Conservation (phyloP, 1,284 basidiomycete genomes). For the Pterula multifida region DNA sequence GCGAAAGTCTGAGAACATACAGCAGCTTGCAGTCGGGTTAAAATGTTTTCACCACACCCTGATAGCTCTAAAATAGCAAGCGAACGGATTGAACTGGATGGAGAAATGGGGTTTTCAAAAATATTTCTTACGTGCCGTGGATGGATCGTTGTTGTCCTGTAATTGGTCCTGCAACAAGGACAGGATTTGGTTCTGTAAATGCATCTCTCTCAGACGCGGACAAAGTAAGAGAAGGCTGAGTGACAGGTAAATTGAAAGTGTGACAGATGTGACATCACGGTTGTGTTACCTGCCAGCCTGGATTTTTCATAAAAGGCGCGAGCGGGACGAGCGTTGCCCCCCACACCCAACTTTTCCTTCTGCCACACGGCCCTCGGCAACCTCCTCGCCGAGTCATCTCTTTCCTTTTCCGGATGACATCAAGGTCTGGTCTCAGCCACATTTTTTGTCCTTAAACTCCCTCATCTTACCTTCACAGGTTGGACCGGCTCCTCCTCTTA, state of each 20-base stretch:
- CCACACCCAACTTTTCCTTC: conserved; percentile 21
- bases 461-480: conserved; percentile 34
- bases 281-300: neutral
- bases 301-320: neutral
- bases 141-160: neutral
- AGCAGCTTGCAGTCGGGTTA: conserved; percentile 16
- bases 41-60: conserved; percentile 8
- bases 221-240: neutral
- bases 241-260: neutral
- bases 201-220: neutral
- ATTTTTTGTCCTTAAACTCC: conserved; percentile 8
- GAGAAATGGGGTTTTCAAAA: neutral
- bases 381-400: conserved; percentile 2
- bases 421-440: conserved; percentile 33
- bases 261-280: neutral
- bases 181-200: neutral
- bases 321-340: conserved; percentile 4
- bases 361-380: conserved; percentile 23
- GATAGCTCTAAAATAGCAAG: neutral
- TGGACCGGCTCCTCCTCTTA: conserved; percentile 85
- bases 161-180: neutral
- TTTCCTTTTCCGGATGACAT: conserved; percentile 43
- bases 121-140: neutral
- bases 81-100: neutral
- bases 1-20: neutral